These are phyloP conservation scores for Poteriospumella lacustris DNA, from an alignment of 108 stramenopile genomes.

Conservation along the genomic window DNA sequence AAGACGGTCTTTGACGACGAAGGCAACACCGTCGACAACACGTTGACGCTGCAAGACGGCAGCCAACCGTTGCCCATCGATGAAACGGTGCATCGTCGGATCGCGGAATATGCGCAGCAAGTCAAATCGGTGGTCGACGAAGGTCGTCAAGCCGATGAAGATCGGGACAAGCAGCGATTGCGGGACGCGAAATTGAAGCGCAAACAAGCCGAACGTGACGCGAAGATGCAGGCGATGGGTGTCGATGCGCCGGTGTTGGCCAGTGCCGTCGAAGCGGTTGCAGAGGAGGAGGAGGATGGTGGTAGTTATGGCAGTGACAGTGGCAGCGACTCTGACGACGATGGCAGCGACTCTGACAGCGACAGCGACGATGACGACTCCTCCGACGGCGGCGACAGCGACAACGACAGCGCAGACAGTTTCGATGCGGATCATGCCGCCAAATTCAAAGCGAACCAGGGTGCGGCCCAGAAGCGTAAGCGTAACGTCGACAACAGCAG, in stretches of 20 bases:
- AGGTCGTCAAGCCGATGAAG: not conserved
- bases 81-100: not conserved
- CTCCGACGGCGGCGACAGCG: slow-evolving; percentile 16
- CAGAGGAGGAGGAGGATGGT: slow-evolving; percentile 25
- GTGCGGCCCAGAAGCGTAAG: no score
- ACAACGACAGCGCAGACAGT: no score
- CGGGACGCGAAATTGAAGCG: slow-evolving; percentile 1
- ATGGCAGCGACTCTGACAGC: slow-evolving; percentile 1
- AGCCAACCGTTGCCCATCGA: not conserved
- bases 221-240: no score
- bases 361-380: slow-evolving; percentile 45
- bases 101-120: not conserved
- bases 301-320: slow-evolving; percentile 23
- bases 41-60: slow-evolving; percentile 41
- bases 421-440: no score
- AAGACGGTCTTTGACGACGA: slow-evolving; percentile 78
- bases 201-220: not conserved
- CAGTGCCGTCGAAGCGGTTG: slow-evolving; percentile 16
- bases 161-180: slow-evolving; percentile 2
- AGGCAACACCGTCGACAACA: slow-evolving; percentile 65
- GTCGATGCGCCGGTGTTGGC: not conserved
- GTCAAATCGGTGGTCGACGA: not conserved
- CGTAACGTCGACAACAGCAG: not conserved
- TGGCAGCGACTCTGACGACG: not conserved
- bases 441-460: no score